Conservation (phyloP, 2,329 filamentous ascomycete genomes). For the Didymella pinodella region DNA sequence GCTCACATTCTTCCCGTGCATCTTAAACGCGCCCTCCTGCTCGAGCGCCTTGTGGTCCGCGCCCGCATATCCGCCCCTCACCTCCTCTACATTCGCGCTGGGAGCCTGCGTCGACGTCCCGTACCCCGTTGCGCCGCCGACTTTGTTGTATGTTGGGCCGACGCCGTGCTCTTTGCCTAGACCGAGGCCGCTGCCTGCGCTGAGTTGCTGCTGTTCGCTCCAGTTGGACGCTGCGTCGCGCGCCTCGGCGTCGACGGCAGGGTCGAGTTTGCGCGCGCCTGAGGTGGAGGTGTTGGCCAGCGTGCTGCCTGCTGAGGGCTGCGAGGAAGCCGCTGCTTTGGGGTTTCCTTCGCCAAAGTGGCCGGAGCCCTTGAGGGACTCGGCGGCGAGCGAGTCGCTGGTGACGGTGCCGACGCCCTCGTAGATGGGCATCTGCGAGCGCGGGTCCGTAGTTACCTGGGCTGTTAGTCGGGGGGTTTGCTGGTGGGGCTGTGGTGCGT, state of each 20-base stretch:
- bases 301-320: conserved; percentile 62
- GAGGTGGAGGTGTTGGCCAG: conserved; percentile 65
- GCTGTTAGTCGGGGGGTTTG: neutral
- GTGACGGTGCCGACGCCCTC: conserved; percentile 72
- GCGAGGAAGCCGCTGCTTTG: conserved; percentile 58
- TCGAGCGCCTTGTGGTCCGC: conserved; percentile 37
- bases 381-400: conserved; percentile 76
- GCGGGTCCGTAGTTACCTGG: conserved; percentile 59
- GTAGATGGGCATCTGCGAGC: conserved; percentile 55
- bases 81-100: conserved; percentile 13
- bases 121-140: conserved; percentile 33
- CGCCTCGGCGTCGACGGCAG: conserved; percentile 57
- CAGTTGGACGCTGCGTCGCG: conserved; percentile 55
- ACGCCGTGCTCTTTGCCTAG: conserved; percentile 46
- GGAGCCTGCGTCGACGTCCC: conserved; percentile 18
- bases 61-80: conserved; percentile 45
- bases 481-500: neutral
- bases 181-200: conserved; percentile 48
- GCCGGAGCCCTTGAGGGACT: conserved; percentile 70
- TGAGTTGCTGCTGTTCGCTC: conserved; percentile 51
- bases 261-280: conserved; percentile 59
- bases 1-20: conserved; percentile 61
- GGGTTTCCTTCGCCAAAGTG: conserved; percentile 67
- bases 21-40: conserved; percentile 49
- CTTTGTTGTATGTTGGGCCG: conserved; percentile 47